Evolutionary conservation across 352 stramenopile genomes (phyloP), one percentile per base, ranked within the genome.

Genomic region (Pythium plurisporium): DNA sequence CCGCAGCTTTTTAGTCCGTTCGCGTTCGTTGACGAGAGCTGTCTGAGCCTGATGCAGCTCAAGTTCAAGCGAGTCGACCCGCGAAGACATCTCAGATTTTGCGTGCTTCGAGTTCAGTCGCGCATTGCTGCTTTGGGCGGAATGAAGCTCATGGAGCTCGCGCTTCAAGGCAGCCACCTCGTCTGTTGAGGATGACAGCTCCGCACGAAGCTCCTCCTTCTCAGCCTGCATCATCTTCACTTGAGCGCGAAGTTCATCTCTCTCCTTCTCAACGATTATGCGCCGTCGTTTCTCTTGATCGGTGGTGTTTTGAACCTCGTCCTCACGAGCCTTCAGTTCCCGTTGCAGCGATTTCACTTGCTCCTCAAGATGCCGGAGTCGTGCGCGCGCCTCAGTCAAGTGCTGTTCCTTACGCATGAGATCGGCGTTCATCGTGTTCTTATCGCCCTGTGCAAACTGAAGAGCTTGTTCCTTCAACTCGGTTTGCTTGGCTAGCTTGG

Each of bases 391-490:
- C 33, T 67, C 44, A 8, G 59, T 44, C 7, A 67, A 33, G 25
- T 67, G 47, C 23, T 67, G 51, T 20, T 67, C 59, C 23, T 67
- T 67, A 29, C 51, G 51, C 12, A 67, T 15, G 19, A 67, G 43
- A 3, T 67, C 59, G 4, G 45, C 29, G 2, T 51, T 67, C 59
- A 67, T 57, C 4, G 45, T 17, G n/a, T 31, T 55, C 31, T 68
- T 68, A 26, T 68, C 60, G 15, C 53, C 49, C 12, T 68, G 53
- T 37, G 60, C 60, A 14, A 68, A 48, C 27, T 68, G 53, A 19
- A 63, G 46, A 8, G 62, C 55, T 40, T 62, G 54, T 12, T 69
- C 43, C 34, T 64, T 60, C 17, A 52, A 23, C 30, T 60, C 62
- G 8, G 34, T 60, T 40, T 69, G 62, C 29, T 69, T 34, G 1